These are phyloP conservation scores for Stachybotrys chartarum DNA, from an alignment of 2,329 filamentous ascomycete species.

Conservation along the genomic window DNA sequence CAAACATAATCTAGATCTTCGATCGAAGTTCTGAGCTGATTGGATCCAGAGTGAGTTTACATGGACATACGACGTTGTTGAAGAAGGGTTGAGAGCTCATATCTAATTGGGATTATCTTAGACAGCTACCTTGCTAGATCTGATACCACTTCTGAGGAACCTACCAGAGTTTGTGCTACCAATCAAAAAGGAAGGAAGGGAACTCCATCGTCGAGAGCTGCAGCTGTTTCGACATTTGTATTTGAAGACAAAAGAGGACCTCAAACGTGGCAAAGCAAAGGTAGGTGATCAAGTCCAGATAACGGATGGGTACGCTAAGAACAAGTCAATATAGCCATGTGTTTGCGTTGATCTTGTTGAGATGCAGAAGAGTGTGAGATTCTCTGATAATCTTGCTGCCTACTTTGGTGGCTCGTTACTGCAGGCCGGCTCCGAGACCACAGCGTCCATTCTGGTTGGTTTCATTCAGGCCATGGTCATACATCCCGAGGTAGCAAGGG, in stretches of 20 bases:
- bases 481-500: slow-evolving; percentile 28
- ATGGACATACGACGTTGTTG: background rate
- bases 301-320: background rate
- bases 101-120: slow-evolving; percentile 1
- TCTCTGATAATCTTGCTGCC: slow-evolving; percentile 11
- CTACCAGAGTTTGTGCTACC: slow-evolving; percentile 6
- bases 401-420: slow-evolving; percentile 9
- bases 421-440: slow-evolving; percentile 5
- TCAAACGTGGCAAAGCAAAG: slow-evolving; percentile 6
- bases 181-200: slow-evolving; percentile 19
- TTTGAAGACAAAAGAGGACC: slow-evolving; percentile 8
- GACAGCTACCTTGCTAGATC: slow-evolving; percentile 35
- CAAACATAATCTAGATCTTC: background rate
- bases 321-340: slow-evolving; percentile 1
- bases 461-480: slow-evolving; percentile 39
- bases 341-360: slow-evolving; percentile 10
- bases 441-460: slow-evolving; percentile 15
- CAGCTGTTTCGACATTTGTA: slow-evolving; percentile 8
- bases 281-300: background rate
- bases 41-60: background rate
- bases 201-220: slow-evolving; percentile 19
- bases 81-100: slow-evolving; percentile 3
- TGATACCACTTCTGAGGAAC: slow-evolving; percentile 31
- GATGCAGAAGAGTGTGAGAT: slow-evolving; percentile 6
- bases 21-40: background rate